Base-by-base conservation (phyloP, 495 filamentous ascomycete species). In the Aspergillus sclerotiicarbonarius region DNA sequence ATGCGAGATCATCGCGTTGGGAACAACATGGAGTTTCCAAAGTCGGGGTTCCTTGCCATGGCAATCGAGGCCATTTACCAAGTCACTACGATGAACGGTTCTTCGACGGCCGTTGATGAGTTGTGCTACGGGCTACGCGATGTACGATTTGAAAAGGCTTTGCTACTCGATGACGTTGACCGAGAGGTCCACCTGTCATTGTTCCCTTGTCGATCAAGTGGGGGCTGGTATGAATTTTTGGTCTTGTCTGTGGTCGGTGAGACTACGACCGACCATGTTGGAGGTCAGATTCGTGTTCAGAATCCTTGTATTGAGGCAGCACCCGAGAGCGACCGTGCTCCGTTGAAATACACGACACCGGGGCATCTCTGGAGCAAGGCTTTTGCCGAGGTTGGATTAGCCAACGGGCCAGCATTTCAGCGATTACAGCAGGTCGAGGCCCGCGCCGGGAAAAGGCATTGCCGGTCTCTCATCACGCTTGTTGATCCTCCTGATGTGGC, bases 11-110 rank as follows among this genome's bases (percentile, higher is more conserved):
- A 85, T 57, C 33, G 47, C 6, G 62, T 83, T 3, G 65, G 68
- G 12, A 62, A 54, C 1, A 66, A 75, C 16, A 58, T 73, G 9
- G 63, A 82, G 1, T 83, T 82, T 59, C 82, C 82, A 0, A 68
- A 51, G 3, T 66, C 79, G 0, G 77, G 71, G 0, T 82, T 72
- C 55, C 50, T 82, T 21, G 67, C 71, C 18, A 82, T 83, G 78
- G 75, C 71, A 0, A 58, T 74, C 10, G 78, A 83, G 54, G 80
- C 77, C 0, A 65, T 77, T 10, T 57, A 53, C 31, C 68, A 75
- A 45, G 10, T 32, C 4, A 30, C 15, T 51, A 43, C 57, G 35
- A 56, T 45, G 51, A 8, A 56, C 25, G 25, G 25, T 18, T 50
- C 47, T 1, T 29, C 46, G n/a, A 16, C 16, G 13, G 41, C n/a